phyloP scores from a whole-genome alignment of 495 filamentous ascomycete species.

The Mytilinidion resinicola region DNA sequence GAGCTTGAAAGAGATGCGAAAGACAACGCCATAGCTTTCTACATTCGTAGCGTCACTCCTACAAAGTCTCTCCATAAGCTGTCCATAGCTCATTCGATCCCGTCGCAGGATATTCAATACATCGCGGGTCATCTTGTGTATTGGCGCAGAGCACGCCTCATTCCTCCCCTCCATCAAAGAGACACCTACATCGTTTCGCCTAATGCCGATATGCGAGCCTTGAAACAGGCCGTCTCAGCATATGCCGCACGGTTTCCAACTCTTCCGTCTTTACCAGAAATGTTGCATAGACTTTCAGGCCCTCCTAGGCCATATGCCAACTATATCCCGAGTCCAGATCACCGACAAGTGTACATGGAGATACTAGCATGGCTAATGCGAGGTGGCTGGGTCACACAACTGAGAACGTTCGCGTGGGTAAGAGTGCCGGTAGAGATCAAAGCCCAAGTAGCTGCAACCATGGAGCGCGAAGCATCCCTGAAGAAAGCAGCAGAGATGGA shows the following conservation, averaged over 20 bases:
- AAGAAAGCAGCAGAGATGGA: slow-evolving; percentile 16
- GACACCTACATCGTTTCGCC: slow-evolving; percentile 93
- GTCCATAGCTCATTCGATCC: slow-evolving; percentile 62
- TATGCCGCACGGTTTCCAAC: slow-evolving; percentile 75
- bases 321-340: slow-evolving; percentile 81
- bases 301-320: slow-evolving; percentile 71
- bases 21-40: slow-evolving; percentile 69
- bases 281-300: slow-evolving; percentile 69
- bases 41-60: slow-evolving; percentile 75
- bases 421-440: slow-evolving; percentile 56
- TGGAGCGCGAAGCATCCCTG: slow-evolving; percentile 43
- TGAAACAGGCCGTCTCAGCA: slow-evolving; percentile 61
- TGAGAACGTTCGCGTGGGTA: slow-evolving; percentile 84
- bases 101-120: slow-evolving; percentile 70
- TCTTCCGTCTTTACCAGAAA: slow-evolving; percentile 72
- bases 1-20: slow-evolving; percentile 72
- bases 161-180: slow-evolving; percentile 80
- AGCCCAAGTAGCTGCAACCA: slow-evolving; percentile 51
- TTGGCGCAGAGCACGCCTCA: slow-evolving; percentile 86
- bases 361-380: slow-evolving; percentile 91
- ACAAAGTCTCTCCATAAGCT: slow-evolving; percentile 63
- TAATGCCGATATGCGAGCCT: slow-evolving; percentile 72
- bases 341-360: slow-evolving; percentile 76
- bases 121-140: slow-evolving; percentile 89
- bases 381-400: slow-evolving; percentile 84